Conservation (phyloP, 306 rosid genomes). For the Glycyrrhiza uralensis region DNA sequence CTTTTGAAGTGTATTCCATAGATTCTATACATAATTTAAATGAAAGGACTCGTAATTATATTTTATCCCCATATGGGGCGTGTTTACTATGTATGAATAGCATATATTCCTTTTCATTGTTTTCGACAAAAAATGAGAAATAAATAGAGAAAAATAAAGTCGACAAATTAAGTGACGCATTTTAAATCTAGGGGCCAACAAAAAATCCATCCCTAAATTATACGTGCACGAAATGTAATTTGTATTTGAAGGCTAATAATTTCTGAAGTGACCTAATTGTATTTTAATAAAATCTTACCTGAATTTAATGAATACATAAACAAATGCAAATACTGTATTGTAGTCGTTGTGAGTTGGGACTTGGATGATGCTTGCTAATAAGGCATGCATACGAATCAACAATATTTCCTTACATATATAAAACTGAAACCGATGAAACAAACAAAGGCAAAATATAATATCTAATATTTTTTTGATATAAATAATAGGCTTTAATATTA, state of each 20-base stretch:
- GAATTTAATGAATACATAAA: background rate
- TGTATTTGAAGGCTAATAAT: background rate
- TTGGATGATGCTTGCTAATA: too few species aligned
- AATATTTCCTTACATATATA: too few species aligned
- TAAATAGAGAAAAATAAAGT: background rate
- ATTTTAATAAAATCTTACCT: background rate
- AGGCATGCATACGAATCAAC: too few species aligned
- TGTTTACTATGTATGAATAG: background rate
- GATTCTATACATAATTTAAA: background rate
- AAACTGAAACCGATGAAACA: too few species aligned
- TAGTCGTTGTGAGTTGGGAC: background rate
- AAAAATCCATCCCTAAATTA: background rate
- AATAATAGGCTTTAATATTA: too few species aligned
- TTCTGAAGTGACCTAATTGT: background rate
- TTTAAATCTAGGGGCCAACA: background rate
- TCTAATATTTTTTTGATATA: too few species aligned
- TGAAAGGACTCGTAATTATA: background rate
- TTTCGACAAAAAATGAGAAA: background rate
- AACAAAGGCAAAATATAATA: too few species aligned
- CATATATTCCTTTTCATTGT: slow-evolving; percentile 10
- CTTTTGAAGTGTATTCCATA: background rate
- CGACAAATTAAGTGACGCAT: background rate
- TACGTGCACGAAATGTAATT: background rate
- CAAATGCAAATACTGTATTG: background rate
- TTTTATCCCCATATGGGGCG: background rate